Percentiles rank a stretch among this genome's conserved stretches.
Conservation (phyloP, 2,329 filamentous ascomycete species). For the Leptoxyphium fumago region DNA sequence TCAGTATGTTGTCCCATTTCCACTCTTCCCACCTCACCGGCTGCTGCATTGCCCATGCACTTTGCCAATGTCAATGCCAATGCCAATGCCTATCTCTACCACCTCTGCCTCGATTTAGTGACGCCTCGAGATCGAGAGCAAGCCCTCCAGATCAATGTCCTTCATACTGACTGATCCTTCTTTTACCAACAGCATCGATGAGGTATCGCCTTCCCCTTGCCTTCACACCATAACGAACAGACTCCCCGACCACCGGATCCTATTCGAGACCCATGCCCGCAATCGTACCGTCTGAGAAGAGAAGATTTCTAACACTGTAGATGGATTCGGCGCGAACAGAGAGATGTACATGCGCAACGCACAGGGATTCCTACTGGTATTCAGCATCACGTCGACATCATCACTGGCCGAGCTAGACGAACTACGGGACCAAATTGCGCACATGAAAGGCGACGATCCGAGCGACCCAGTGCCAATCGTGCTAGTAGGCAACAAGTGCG, state of each 20-base stretch:
- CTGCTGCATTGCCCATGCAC: too few species aligned
- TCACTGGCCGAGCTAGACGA: constrained; percentile 71
- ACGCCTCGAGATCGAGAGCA: too few species aligned
- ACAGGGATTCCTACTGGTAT: constrained; percentile 81
- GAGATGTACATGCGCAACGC: constrained; percentile 89
- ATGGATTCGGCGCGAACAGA: constrained; percentile 23
- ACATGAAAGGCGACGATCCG: constrained; percentile 70
- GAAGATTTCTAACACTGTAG: too few species aligned
- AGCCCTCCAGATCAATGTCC: too few species aligned
- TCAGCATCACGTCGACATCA: constrained; percentile 74
- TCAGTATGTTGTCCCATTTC: constrained; percentile 46
- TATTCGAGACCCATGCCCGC: background rate
- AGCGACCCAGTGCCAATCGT: constrained; percentile 59
- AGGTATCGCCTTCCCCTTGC: background rate
- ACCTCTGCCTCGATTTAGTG: background rate
- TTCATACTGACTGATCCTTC: too few species aligned
- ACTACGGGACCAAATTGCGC: constrained; percentile 76
- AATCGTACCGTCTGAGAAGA: too few species aligned
- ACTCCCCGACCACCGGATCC: background rate
- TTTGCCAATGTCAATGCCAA: too few species aligned
- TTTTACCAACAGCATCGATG: background rate
- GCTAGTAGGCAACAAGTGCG: constrained; percentile 83
- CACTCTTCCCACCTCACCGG: too few species aligned
- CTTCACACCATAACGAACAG: background rate
- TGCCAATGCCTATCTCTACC: background rate